Conservation (phyloP, 305 asterid genomes). For the Fraxinus xanthoxyloides region DNA sequence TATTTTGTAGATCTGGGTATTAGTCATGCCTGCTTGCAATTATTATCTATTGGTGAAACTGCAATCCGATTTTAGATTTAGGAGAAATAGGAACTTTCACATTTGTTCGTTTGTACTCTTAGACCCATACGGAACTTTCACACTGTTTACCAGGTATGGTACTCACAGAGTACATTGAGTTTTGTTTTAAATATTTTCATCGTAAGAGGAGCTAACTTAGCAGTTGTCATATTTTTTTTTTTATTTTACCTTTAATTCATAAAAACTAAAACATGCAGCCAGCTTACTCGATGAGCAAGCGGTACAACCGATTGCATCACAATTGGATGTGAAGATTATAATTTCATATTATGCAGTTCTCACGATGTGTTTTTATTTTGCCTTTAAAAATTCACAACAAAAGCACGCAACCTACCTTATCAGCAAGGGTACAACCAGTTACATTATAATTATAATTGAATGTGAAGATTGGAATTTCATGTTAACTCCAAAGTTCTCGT, state of each 20-base stretch:
- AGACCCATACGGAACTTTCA: neutral
- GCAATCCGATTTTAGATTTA: neutral
- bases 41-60: neutral
- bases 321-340: neutral
- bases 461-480: neutral
- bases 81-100: neutral
- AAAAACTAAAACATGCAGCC: neutral
- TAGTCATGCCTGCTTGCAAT: neutral
- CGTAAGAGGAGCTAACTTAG: neutral
- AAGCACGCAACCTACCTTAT: neutral
- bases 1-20: neutral
- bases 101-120: neutral
- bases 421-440: neutral
- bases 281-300: neutral
- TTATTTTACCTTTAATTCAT: neutral
- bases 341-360: neutral
- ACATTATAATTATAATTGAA: neutral
- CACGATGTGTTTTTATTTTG: too few species aligned
- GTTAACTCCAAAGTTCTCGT: too few species aligned
- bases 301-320: neutral
- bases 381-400: neutral
- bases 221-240: neutral
- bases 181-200: neutral
- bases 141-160: neutral
- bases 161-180: neutral